Base-by-base conservation (phyloP, 768 basidiomycete species). In the Pholiota molesta region DNA sequence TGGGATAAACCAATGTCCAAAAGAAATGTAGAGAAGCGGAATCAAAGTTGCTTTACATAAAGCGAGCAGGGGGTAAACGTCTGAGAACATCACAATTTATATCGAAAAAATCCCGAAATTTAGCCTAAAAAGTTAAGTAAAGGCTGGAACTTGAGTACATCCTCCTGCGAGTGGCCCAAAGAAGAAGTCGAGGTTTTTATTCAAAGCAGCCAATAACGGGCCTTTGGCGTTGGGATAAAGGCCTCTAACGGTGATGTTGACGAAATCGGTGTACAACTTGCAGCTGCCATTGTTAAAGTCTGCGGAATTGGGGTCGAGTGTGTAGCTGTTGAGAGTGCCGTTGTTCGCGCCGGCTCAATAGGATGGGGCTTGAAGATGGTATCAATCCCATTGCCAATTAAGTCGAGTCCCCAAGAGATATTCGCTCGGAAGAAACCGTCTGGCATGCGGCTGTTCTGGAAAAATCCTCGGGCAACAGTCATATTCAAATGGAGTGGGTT, bases 221-320 rank as follows among this genome's bases (percentile, higher is more conserved):
- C 69, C 65, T 6, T 26, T 63, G 0, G 69, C 66, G 49, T 63
- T 64, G 37, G 69, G 69, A 49, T 71, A 71, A 26, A 71, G 56
- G 11, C 62, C 56, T 19, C 49, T 64, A 21, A 71, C 58, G 21
- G 68, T 71, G 14, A 51, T 35, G 52, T 69, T 69, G 39, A 66
- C 68, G 44, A 69, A 69, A 28, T 69, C 63, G 16, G 59, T 62
- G 62, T 71, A 71, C 44, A 67, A 49, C 47, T 64, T 40, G 60
- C 69, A 71, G 39, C 57, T 26, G 26, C 26, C 59, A 19, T 60
- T 52, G 3, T 54, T 47, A 39, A 69, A 63, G 45, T 64, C 56
- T 6, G 69, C 69, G 2, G 66, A 68, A 6, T 57, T 66, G 3
- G 67, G 65, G 42, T 67, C 64, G 23, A 60, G 33, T 23, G 65